These are phyloP conservation scores for Fusarium cyanostomum DNA, from an alignment of 2,329 filamentous ascomycete species.

Conservation along the genomic window DNA sequence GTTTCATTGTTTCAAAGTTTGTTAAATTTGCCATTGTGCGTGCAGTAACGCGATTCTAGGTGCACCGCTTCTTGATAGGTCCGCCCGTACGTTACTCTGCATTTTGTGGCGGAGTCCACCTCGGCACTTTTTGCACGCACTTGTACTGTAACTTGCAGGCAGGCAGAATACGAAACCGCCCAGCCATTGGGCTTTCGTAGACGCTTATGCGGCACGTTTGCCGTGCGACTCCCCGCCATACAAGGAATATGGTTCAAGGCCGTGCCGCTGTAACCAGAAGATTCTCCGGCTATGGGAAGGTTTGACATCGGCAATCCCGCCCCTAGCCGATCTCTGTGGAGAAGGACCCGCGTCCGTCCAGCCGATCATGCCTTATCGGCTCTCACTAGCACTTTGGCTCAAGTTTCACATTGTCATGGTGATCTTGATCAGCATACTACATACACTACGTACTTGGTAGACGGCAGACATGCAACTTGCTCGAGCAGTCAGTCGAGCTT, in stretches of 20 bases:
- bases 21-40: not conserved
- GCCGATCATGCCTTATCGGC: constrained; percentile 14
- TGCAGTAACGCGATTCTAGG: not conserved
- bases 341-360: constrained; percentile 4
- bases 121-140: not conserved
- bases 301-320: constrained; percentile 29
- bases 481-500: too few species aligned
- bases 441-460: too few species aligned
- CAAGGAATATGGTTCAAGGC: too few species aligned
- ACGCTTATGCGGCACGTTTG: constrained; percentile 12
- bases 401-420: constrained; percentile 19
- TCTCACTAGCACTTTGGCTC: not conserved
- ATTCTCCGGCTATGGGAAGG: not conserved
- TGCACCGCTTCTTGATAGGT: constrained; percentile 12
- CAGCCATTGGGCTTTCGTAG: not conserved
- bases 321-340: constrained; percentile 29
- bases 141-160: not conserved
- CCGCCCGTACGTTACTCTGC: constrained; percentile 10
- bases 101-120: not conserved
- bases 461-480: too few species aligned
- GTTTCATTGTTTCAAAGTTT: constrained; percentile 3
- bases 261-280: not conserved
- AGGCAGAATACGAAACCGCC: constrained; percentile 8
- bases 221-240: not conserved
- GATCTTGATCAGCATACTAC: constrained; percentile 13